Conservation (phyloP, 106 monocot species). For the Phalaenopsis equestris region DNA sequence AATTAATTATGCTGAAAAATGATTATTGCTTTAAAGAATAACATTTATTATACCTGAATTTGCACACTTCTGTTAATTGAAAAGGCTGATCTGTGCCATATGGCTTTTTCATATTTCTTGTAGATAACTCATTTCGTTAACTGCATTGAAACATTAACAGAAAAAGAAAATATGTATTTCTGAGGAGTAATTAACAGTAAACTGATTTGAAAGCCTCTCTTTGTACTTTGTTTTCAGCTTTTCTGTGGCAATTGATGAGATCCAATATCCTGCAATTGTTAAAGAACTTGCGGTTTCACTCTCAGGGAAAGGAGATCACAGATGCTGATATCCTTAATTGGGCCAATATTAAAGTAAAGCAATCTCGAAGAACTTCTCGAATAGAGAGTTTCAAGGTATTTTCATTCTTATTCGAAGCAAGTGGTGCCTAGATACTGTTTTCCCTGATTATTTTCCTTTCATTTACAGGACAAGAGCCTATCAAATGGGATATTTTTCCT, state of each 20-base stretch:
- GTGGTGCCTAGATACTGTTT: neutral
- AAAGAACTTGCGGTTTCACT: constrained; percentile 81
- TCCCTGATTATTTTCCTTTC: neutral
- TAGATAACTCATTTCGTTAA: neutral
- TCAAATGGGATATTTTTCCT: constrained; percentile 64
- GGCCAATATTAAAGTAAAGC: constrained; percentile 83
- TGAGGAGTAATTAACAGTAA: neutral
- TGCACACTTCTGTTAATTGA: neutral
- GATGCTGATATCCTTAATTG: constrained; percentile 89
- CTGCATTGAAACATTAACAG: neutral
- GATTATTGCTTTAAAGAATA: neutral
- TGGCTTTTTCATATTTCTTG: neutral
- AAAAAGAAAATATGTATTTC: neutral
- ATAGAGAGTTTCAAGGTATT: constrained; percentile 91
- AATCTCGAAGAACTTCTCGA: constrained; percentile 49
- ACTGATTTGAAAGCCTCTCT: neutral
- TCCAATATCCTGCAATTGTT: constrained; percentile 90
- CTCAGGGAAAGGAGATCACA: constrained; percentile 78
- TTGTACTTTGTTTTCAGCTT: constrained; percentile 42
- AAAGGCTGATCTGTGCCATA: neutral
- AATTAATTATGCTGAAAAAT: neutral
- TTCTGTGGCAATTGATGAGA: constrained; percentile 94
- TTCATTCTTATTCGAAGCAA: neutral
- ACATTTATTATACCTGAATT: neutral
- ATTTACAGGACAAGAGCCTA: constrained; percentile 38